A percentile compares a stretch with the other conserved stretches of the same genome.
Conservation (phyloP, 2,329 filamentous ascomycete species). For the Allantophomopsis lycopodina region DNA sequence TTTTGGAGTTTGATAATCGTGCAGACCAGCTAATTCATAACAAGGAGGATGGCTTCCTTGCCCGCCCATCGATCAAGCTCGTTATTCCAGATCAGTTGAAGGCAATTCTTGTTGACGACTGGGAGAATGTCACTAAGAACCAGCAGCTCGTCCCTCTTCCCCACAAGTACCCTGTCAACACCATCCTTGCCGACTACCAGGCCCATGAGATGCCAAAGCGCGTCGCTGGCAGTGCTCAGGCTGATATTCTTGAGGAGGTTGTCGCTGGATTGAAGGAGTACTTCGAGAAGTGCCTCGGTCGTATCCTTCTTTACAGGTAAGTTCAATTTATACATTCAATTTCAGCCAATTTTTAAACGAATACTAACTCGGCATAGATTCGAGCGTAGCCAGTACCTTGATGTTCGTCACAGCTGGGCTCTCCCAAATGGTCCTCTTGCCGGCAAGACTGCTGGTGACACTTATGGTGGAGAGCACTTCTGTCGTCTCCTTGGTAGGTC, state of each 20-base stretch:
- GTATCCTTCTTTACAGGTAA: slow-evolving; percentile 73
- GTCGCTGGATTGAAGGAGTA: slow-evolving; percentile 80
- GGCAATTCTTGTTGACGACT: slow-evolving; percentile 88
- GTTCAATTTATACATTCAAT: slow-evolving; percentile 6
- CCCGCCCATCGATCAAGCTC: slow-evolving; percentile 74
- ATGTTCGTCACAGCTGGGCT: slow-evolving; percentile 59
- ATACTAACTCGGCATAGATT: slow-evolving; percentile 39
- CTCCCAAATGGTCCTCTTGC: slow-evolving; percentile 46
- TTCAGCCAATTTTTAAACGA: not conserved
- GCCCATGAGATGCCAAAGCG: slow-evolving; percentile 55
- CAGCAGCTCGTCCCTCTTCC: slow-evolving; percentile 80
- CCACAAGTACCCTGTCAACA: slow-evolving; percentile 57
- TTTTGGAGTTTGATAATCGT: too few relatives aligned
- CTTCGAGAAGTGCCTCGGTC: slow-evolving; percentile 80
- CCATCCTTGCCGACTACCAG: slow-evolving; percentile 72
- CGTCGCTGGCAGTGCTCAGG: slow-evolving; percentile 51
- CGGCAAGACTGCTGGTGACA: slow-evolving; percentile 61
- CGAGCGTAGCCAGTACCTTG: slow-evolving; percentile 77
- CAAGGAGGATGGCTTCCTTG: slow-evolving; percentile 81
- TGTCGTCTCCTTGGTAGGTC: slow-evolving; percentile 72
- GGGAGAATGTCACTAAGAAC: slow-evolving; percentile 97
- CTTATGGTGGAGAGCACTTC: slow-evolving; percentile 89
- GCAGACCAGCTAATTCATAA: not conserved
- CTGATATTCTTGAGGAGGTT: slow-evolving; percentile 83
- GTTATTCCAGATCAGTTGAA: slow-evolving; percentile 82